These are phyloP conservation scores for Lithospermum erythrorhizon DNA, from an alignment of 257 asterid species.

Conservation along the genomic window DNA sequence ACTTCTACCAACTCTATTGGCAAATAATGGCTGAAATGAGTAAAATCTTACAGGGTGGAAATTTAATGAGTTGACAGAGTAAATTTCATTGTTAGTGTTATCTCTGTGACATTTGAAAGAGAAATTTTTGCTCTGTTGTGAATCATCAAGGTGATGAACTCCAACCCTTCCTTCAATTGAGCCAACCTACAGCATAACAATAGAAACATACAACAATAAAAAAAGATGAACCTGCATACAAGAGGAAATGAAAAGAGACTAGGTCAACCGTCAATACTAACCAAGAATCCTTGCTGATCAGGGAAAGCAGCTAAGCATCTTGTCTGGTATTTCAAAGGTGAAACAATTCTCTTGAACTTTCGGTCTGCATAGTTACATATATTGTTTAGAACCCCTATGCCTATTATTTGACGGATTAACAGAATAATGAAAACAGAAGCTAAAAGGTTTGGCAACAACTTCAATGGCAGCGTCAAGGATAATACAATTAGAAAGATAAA, in stretches of 20 bases:
- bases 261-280: conserved; percentile 23
- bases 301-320: conserved; percentile 97
- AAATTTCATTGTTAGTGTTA: conserved; percentile 42
- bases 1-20: neutral
- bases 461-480: neutral
- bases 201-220: neutral
- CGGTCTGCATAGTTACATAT: conserved; percentile 42
- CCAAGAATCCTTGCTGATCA: conserved; percentile 93
- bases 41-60: conserved; percentile 95
- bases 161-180: conserved; percentile 98
- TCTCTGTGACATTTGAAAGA: conserved; percentile 99
- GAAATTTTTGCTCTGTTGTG: conserved; percentile 69
- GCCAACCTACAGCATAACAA: conserved; percentile 49
- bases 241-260: neutral
- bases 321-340: conserved; percentile 96
- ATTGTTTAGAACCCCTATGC: neutral
- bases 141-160: conserved; percentile 86
- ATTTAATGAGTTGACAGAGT: conserved; percentile 81
- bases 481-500: too few relatives aligned
- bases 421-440: neutral
- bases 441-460: neutral
- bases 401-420: neutral
- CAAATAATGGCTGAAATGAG: neutral
- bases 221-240: neutral
- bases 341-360: conserved; percentile 70